Conservation (phyloP, 1,284 basidiomycete genomes). For the Athelia psychrophila region DNA sequence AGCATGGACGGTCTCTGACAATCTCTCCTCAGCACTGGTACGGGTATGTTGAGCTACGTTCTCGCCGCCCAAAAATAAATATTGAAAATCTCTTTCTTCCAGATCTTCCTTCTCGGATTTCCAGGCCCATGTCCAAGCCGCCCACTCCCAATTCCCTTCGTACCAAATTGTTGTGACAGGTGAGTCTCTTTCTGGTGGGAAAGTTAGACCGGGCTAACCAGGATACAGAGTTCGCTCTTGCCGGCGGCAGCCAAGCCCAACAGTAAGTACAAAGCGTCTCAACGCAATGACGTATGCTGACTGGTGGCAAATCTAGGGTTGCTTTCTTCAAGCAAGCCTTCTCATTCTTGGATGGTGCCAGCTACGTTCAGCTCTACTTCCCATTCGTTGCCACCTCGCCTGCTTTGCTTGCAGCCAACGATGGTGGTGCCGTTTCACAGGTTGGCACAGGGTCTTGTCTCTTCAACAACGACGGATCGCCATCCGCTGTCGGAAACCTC, state of each 20-base stretch:
- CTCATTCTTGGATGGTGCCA: background rate
- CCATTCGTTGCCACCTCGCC: conserved; percentile 2
- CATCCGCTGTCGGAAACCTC: conserved; percentile 13
- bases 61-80: background rate
- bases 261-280: background rate
- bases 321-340: background rate
- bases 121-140: conserved; percentile 4
- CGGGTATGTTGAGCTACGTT: background rate
- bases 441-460: conserved; percentile 16
- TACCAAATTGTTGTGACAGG: background rate
- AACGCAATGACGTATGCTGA: background rate
- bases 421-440: conserved; percentile 1
- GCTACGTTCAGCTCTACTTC: conserved; percentile 1
- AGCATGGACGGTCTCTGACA: background rate
- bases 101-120: conserved; percentile 3
- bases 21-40: conserved; percentile 5
- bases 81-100: background rate
- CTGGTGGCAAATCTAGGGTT: background rate
- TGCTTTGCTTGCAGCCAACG: background rate
- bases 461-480: conserved; percentile 14
- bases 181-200: background rate
- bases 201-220: background rate
- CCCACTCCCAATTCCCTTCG: conserved; percentile 4
- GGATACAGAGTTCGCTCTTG: background rate
- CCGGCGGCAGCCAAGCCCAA: background rate